Percentiles rank a stretch among this genome's conserved stretches.
Evolutionary conservation across 169 alveolate genomes (phyloP).

Genomic region (Amoebophrya sp.): DNA sequence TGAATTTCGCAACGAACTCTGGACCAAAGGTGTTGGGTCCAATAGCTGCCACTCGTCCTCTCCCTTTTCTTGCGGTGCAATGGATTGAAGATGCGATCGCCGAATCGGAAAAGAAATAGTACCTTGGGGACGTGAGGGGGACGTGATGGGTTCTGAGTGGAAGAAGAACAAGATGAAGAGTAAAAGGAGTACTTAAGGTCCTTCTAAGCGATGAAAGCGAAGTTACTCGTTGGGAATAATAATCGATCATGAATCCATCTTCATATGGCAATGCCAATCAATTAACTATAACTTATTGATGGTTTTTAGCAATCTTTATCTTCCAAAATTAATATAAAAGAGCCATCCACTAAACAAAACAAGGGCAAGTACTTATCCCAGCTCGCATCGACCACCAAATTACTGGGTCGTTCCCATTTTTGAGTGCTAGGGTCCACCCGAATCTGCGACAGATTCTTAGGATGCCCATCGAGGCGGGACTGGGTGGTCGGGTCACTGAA

Average conservation of each 20-base stretch:
- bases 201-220: too few species aligned
- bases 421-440: not conserved
- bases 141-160: not conserved
- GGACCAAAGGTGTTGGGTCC: constrained; percentile 6
- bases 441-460: not conserved
- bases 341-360: too few species aligned
- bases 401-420: not conserved
- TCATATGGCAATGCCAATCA: too few species aligned
- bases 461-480: not conserved
- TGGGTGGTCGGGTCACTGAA: not conserved
- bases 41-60: not conserved
- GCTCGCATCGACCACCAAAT: not conserved
- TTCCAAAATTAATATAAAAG: too few species aligned
- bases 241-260: too few species aligned
- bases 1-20: not conserved
- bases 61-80: not conserved
- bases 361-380: not conserved
- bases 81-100: not conserved
- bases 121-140: not conserved
- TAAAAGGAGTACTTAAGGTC: too few species aligned
- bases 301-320: too few species aligned
- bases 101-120: not conserved
- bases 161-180: not conserved
- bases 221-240: too few species aligned
- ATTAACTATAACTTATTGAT: too few species aligned